Conservation (phyloP, 495 filamentous ascomycete species). For the Acidiella bohemica region DNA sequence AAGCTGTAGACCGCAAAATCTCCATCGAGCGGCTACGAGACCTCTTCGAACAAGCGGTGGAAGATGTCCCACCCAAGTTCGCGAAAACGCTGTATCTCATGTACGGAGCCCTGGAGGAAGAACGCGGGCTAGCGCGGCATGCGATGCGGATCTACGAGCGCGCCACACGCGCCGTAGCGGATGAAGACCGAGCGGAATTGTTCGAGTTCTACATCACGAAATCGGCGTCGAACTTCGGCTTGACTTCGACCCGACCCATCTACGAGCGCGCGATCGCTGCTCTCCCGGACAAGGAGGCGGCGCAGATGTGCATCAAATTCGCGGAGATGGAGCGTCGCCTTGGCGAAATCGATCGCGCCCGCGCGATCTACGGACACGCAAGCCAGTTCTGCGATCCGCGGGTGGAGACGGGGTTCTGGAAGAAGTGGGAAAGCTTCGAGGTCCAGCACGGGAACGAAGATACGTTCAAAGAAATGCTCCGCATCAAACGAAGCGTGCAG, state of each 20-base stretch:
- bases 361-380: slow-evolving; percentile 90
- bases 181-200: slow-evolving; percentile 93
- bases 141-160: slow-evolving; percentile 99
- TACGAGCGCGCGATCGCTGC: slow-evolving; percentile 91
- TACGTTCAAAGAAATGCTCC: slow-evolving; percentile 98
- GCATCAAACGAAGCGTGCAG: slow-evolving; percentile 93
- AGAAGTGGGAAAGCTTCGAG: slow-evolving; percentile 94
- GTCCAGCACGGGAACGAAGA: slow-evolving; percentile 97
- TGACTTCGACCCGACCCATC: slow-evolving; percentile 89
- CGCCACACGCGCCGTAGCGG: slow-evolving; percentile 86
- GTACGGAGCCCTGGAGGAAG: slow-evolving; percentile 97
- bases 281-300: slow-evolving; percentile 83
- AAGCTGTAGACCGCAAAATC: slow-evolving; percentile 90
- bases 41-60: slow-evolving; percentile 92
- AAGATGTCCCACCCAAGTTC: slow-evolving; percentile 89
- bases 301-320: slow-evolving; percentile 97
- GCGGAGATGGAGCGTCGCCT: slow-evolving; percentile 96
- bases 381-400: slow-evolving; percentile 95
- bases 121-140: slow-evolving; percentile 86
- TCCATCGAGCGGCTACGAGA: slow-evolving; percentile 88
- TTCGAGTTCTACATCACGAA: slow-evolving; percentile 99
- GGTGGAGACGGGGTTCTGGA: slow-evolving; percentile 80
- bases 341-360: slow-evolving; percentile 89
- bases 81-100: slow-evolving; percentile 92
- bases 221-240: slow-evolving; percentile 92